Evolutionary conservation across 495 filamentous ascomycete species (phyloP).

Genomic region (Penicillium macrosclerotiorum): DNA sequence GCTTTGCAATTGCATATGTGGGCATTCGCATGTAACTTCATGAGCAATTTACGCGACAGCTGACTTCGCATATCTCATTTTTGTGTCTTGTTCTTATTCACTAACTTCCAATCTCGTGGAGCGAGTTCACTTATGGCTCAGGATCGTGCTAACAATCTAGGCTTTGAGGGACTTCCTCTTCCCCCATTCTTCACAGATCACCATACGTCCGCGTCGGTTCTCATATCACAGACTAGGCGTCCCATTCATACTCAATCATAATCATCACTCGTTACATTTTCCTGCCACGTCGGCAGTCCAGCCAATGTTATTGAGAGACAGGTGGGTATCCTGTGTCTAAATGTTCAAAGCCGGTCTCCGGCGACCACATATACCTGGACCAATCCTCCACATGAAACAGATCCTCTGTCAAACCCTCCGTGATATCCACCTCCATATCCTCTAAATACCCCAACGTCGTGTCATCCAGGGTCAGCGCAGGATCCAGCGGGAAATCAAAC

Average conservation of each 20-base stretch:
- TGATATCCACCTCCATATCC: slow-evolving; percentile 25
- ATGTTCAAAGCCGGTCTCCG: slow-evolving; percentile 29
- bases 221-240: neutral
- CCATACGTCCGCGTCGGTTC: too few relatives aligned
- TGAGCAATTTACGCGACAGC: neutral
- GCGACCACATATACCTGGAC: slow-evolving; percentile 33
- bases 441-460: slow-evolving; percentile 17
- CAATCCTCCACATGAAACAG: slow-evolving; percentile 28
- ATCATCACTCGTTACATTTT: slow-evolving; percentile 9
- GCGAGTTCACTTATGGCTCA: too few relatives aligned
- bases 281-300: slow-evolving; percentile 4
- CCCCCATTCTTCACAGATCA: too few relatives aligned
- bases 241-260: neutral
- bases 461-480: slow-evolving; percentile 15
- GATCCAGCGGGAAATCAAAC: slow-evolving; percentile 26
- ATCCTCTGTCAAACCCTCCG: slow-evolving; percentile 19
- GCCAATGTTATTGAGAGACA: slow-evolving; percentile 19
- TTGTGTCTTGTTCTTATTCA: too few relatives aligned
- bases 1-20: neutral
- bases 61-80: too few relatives aligned
- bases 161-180: too few relatives aligned
- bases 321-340: slow-evolving; percentile 24
- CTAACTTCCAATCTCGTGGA: too few relatives aligned
- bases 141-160: too few relatives aligned
- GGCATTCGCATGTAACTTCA: neutral